Percentiles rank a stretch among this genome's conserved stretches.
These are phyloP conservation scores for Acacia confusa DNA, from an alignment of 306 rosid species.

Conservation along the genomic window DNA sequence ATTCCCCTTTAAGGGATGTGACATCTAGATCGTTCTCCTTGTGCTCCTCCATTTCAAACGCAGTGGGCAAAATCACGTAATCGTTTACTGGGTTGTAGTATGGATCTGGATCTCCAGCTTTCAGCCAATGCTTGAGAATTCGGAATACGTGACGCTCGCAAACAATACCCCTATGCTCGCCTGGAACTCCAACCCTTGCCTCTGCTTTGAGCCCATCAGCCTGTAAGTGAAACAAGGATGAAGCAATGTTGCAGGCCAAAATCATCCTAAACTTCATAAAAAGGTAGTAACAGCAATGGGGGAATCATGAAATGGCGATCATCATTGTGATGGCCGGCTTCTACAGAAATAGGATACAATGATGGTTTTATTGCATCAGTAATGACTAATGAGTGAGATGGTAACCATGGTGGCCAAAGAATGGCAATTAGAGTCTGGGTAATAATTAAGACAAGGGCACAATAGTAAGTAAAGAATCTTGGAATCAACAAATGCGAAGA, in stretches of 20 bases:
- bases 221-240: slow-evolving; percentile 42
- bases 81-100: slow-evolving; percentile 91
- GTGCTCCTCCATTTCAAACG: slow-evolving; percentile 67
- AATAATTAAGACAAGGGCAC: background rate
- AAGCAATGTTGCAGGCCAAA: background rate
- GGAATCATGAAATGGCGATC: background rate
- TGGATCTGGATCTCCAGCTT: slow-evolving; percentile 85
- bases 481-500: background rate
- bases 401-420: background rate
- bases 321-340: background rate
- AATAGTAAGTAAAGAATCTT: background rate
- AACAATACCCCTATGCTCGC: slow-evolving; percentile 87
- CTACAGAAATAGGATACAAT: background rate
- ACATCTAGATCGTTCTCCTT: slow-evolving; percentile 64
- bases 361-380: background rate
- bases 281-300: background rate
- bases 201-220: slow-evolving; percentile 91
- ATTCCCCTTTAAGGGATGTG: slow-evolving; percentile 84
- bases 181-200: slow-evolving; percentile 90
- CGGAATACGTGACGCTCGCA: slow-evolving; percentile 84
- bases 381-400: background rate
- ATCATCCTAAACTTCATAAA: background rate
- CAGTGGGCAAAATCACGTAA: slow-evolving; percentile 86
- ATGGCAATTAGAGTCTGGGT: background rate
- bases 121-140: slow-evolving; percentile 90